A percentile compares a stretch with the other conserved stretches of the same genome.
Conservation (phyloP, 441 rosid genomes). For the Pelargonium citronellum region DNA sequence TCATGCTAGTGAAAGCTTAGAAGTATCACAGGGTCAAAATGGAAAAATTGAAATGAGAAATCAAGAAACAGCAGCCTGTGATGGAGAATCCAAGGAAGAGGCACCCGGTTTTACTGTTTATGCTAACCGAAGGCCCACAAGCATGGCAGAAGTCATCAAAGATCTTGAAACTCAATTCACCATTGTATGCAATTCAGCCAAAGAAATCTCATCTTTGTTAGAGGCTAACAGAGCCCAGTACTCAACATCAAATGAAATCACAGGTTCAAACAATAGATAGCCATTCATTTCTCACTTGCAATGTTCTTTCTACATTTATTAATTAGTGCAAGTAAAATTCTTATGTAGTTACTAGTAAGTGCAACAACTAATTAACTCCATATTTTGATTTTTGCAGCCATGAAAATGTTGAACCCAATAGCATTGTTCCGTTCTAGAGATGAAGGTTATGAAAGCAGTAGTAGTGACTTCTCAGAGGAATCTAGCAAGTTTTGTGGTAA, state of each 20-base stretch:
- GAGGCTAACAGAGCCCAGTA: conserved; percentile 75
- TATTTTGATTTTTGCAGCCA: conserved; percentile 44
- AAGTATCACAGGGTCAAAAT: conserved; percentile 42
- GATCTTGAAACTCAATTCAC: conserved; percentile 81
- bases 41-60: conserved; percentile 48
- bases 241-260: conserved; percentile 50
- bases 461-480: conserved; percentile 66
- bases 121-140: conserved; percentile 86
- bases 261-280: conserved; percentile 39
- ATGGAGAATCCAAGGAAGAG: conserved; percentile 41
- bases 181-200: conserved; percentile 55
- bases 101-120: conserved; percentile 82
- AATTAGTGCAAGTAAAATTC: background rate
- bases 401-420: conserved; percentile 85
- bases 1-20: conserved; percentile 37
- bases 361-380: background rate
- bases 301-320: background rate
- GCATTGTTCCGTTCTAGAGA: conserved; percentile 68
- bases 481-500: conserved; percentile 59
- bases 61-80: conserved; percentile 50
- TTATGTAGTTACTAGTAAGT: background rate
- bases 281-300: conserved; percentile 2
- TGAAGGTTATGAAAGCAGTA: conserved; percentile 55
- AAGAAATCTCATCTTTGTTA: conserved; percentile 63
- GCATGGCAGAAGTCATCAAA: conserved; percentile 84